These are phyloP conservation scores for Pezicula neosporulosa DNA, from an alignment of 2,329 filamentous ascomycete genomes.

Conservation along the genomic window DNA sequence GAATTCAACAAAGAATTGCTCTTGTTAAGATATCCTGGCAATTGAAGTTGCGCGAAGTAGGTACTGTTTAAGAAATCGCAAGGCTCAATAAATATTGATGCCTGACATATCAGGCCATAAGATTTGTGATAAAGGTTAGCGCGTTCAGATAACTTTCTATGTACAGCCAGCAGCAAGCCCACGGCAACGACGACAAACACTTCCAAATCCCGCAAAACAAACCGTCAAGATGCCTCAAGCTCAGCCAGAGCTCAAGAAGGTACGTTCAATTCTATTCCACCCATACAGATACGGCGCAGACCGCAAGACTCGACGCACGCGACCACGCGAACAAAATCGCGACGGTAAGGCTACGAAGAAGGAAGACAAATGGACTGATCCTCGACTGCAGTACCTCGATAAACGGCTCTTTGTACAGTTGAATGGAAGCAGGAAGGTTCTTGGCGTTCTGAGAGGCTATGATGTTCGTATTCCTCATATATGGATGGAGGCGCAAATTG, in stretches of 20 bases:
- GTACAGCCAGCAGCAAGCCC: neutral
- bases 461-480: slow-evolving; percentile 60
- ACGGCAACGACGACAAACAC: slow-evolving; percentile 6
- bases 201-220: slow-evolving; percentile 17
- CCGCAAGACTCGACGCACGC: slow-evolving; percentile 8
- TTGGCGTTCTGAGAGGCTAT: slow-evolving; percentile 90
- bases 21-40: too few species aligned
- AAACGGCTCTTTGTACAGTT: slow-evolving; percentile 97
- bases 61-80: too few species aligned
- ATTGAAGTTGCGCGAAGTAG: too few species aligned
- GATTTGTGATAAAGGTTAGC: neutral
- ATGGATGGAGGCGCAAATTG: neutral
- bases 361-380: slow-evolving; percentile 58
- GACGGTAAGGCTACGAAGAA: slow-evolving; percentile 41
- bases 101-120: too few species aligned
- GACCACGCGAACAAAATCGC: slow-evolving; percentile 9
- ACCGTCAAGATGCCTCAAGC: slow-evolving; percentile 81
- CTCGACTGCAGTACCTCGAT: slow-evolving; percentile 78
- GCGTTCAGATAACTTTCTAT: slow-evolving; percentile 6
- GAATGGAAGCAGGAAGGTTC: slow-evolving; percentile 96
- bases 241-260: slow-evolving; percentile 98
- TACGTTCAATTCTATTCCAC: slow-evolving; percentile 35
- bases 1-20: slow-evolving; percentile 3
- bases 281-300: neutral
- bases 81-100: too few species aligned